Conservation (phyloP, 148 eudicot genomes). For the Amaranthus cruentus region DNA sequence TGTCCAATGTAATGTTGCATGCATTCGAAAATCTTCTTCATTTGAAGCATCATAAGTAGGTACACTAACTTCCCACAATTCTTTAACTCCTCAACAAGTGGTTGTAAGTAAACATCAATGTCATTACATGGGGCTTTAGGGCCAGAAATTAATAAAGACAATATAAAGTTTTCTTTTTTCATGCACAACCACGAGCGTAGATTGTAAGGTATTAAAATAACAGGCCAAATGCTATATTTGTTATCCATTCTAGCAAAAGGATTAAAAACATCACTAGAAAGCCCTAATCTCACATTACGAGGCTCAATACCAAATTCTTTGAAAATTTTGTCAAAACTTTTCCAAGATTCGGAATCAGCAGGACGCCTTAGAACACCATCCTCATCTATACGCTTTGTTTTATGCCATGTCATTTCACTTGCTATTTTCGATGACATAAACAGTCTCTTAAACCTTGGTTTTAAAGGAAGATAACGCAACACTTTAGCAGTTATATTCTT, state of each 20-base stretch:
- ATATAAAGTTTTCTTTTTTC: background rate
- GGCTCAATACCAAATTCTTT: background rate
- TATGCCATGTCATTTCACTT: too few relatives aligned
- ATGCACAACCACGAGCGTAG: background rate
- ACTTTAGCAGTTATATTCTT: background rate
- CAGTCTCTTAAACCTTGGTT: too few relatives aligned
- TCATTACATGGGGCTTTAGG: background rate
- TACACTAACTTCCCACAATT: background rate
- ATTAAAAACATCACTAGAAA: background rate
- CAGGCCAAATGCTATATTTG: background rate
- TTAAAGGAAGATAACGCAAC: background rate
- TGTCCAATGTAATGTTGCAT: background rate
- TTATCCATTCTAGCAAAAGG: background rate
- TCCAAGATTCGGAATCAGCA: constrained; percentile 1
- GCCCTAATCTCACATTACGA: constrained; percentile 4
- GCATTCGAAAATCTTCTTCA: background rate
- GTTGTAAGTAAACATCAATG: constrained; percentile 7
- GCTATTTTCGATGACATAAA: too few relatives aligned
- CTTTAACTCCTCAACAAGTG: background rate
- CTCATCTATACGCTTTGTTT: too few relatives aligned
- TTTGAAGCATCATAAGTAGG: background rate
- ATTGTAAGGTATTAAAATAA: background rate
- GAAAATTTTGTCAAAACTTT: background rate
- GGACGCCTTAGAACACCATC: background rate
- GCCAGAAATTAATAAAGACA: background rate